phyloP scores from a whole-genome alignment of 2,329 filamentous ascomycete species.

The Dichotomopilus funicola region DNA sequence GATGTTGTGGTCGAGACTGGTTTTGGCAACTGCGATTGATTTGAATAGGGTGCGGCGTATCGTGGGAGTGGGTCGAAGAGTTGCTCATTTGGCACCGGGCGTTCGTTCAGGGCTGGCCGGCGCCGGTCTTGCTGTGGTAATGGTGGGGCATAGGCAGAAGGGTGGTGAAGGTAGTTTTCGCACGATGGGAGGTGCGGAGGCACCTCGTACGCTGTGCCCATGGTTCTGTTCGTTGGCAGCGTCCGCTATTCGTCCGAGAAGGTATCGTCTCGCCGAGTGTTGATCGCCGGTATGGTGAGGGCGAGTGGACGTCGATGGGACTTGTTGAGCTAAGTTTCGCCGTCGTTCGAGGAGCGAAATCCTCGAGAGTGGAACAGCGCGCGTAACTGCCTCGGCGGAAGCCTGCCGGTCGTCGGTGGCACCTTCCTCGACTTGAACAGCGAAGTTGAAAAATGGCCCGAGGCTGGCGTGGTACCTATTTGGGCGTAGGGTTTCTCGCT shows the following conservation, averaged over 20 bases:
- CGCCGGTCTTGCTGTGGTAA: slow-evolving; percentile 12
- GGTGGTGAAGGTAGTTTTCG: slow-evolving; percentile 21
- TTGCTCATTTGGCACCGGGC: slow-evolving; percentile 18
- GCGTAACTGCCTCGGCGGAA: too few species aligned
- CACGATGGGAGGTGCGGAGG: slow-evolving; percentile 24
- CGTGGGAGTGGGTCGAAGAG: slow-evolving; percentile 14
- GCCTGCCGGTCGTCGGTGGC: not conserved
- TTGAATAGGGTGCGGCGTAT: slow-evolving; percentile 5
- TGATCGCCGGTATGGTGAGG: too few species aligned
- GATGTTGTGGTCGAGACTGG: too few species aligned
- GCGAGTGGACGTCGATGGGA: too few species aligned
- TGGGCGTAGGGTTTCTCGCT: not conserved
- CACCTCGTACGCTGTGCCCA: slow-evolving; percentile 30
- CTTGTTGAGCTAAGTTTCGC: too few species aligned
- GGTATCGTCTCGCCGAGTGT: too few species aligned
- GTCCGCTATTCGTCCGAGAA: slow-evolving; percentile 9
- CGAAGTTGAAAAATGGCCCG: not conserved
- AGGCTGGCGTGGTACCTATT: not conserved
- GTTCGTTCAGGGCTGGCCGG: slow-evolving; percentile 19
- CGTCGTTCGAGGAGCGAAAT: too few species aligned
- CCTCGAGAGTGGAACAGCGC: too few species aligned
- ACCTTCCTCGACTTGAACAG: not conserved
- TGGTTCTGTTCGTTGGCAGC: slow-evolving; percentile 28
- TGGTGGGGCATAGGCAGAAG: slow-evolving; percentile 11
- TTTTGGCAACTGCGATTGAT: not conserved